Evolutionary conservation across 2,329 filamentous ascomycete species (phyloP).

Genomic region (Moelleriella libera): DNA sequence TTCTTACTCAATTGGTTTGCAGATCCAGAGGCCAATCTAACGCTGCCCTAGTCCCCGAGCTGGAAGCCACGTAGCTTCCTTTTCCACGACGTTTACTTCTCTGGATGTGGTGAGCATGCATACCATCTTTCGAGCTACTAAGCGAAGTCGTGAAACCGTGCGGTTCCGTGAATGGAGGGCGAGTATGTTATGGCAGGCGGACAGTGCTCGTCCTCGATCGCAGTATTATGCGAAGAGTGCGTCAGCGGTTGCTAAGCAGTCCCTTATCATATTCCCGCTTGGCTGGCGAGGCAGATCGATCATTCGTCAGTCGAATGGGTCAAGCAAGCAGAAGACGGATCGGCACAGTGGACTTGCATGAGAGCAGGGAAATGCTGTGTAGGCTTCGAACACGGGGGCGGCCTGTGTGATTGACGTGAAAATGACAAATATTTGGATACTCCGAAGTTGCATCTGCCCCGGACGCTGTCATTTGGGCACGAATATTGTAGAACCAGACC

Average conservation of each 20-base stretch:
- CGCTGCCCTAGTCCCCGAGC: background rate
- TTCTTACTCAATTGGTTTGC: background rate
- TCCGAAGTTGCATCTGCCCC: too few relatives aligned
- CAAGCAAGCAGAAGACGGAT: background rate
- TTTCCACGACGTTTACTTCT: background rate
- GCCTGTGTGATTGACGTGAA: too few relatives aligned
- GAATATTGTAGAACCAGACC: too few relatives aligned
- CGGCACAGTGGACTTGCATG: too few relatives aligned
- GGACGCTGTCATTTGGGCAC: too few relatives aligned
- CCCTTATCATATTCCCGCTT: background rate
- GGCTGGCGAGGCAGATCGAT: background rate
- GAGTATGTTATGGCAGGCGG: background rate
- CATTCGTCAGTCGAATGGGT: background rate
- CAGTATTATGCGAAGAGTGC: background rate
- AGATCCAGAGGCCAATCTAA: background rate
- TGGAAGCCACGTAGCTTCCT: background rate
- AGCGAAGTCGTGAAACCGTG: too few relatives aligned
- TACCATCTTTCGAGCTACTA: too few relatives aligned
- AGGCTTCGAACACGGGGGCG: too few relatives aligned
- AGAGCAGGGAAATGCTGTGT: too few relatives aligned
- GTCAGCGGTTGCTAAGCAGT: background rate
- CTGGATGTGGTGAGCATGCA: background rate
- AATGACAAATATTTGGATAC: too few relatives aligned
- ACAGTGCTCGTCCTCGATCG: background rate
- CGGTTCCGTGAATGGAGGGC: background rate